Evolutionary conservation across 805 yeast species (phyloP), one percentile per base, ranked within the genome.

Genomic region (Dipodascopsis uninucleata): DNA sequence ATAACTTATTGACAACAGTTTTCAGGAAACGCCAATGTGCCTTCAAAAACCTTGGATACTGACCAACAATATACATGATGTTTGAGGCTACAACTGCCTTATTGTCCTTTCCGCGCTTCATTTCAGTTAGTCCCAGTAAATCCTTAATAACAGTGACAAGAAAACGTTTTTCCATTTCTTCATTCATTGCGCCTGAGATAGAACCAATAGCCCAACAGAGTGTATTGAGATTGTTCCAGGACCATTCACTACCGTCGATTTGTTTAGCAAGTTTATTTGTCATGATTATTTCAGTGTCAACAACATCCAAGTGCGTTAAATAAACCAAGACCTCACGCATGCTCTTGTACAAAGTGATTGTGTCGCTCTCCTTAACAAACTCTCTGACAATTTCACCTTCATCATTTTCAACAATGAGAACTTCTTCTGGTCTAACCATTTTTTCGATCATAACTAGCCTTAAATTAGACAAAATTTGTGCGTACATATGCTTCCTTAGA

Each of bases 161-260:
- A 63, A 93, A 93, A 59, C 93, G 77, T 69, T 89, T 93, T 64
- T 93, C 99, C 78, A 90, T 84, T 57, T 88, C 96, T 69, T 93
- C 97, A 62, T 85, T 88, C 98, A 93, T 93, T 1, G 98, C 85
- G 62, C 98, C 97, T 2, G 97, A 87, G 48, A 93, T 93, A 12
- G 97, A 90, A 52, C 99, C 99, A 65, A 93, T 93, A 8, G 99
- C 99, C 99, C 99, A 93, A 72, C 97, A 93, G 55, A 93, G 70
- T 2, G 97, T 93, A 66, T 93, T 93, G 60, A 93, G 83, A 63
- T 90, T 90, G 64, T 88, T 94, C 97, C 98, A 93, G 23, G 97
- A 89, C 99, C 99, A 93, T 70, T 93, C 98, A 44, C 85, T 75
- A 34, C 94, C 97, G 66, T 93, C 97, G 41, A 90, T 81, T 70